Conservation (phyloP, 2,329 filamentous ascomycete genomes). For the Colletotrichum neosansevieriae region DNA sequence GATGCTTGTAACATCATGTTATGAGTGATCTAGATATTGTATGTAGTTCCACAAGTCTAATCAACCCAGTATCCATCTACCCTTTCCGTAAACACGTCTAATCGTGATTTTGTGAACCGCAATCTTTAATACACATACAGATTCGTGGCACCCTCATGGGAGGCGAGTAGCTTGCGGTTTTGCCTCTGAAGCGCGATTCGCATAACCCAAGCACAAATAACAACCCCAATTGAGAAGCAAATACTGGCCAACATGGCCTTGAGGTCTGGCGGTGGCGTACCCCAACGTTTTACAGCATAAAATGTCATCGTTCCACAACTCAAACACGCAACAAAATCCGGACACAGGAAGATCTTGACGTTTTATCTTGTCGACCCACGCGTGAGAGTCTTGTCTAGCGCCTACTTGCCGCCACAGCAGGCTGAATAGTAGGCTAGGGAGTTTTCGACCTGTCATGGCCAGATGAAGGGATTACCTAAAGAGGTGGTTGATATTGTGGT, state of each 20-base stretch:
- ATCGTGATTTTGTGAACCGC: background rate
- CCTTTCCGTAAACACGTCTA: background rate
- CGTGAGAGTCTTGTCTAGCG: slow-evolving; percentile 40
- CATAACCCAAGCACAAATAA: slow-evolving; percentile 52
- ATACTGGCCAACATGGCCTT: slow-evolving; percentile 44
- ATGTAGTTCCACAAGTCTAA: background rate
- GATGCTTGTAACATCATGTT: too few species aligned
- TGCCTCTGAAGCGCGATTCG: slow-evolving; percentile 49
- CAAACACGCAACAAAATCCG: slow-evolving; percentile 31
- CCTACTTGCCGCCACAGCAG: slow-evolving; percentile 42
- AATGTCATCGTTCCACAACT: slow-evolving; percentile 33
- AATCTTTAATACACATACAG: slow-evolving; percentile 46
- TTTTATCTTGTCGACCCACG: slow-evolving; percentile 42
- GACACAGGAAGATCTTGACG: slow-evolving; percentile 40
- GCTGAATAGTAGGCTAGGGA: slow-evolving; percentile 34
- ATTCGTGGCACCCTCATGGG: slow-evolving; percentile 42
- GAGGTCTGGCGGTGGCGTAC: slow-evolving; percentile 35
- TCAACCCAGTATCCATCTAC: background rate
- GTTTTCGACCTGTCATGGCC: background rate
- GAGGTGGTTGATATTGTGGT: slow-evolving; percentile 2
- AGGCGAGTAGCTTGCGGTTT: slow-evolving; percentile 49
- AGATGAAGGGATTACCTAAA: background rate
- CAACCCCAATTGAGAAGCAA: slow-evolving; percentile 48
- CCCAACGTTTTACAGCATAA: slow-evolving; percentile 39
- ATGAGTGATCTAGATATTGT: background rate